Conservation (phyloP, 2,329 filamentous ascomycete genomes). For the Alternaria arbusti region DNA sequence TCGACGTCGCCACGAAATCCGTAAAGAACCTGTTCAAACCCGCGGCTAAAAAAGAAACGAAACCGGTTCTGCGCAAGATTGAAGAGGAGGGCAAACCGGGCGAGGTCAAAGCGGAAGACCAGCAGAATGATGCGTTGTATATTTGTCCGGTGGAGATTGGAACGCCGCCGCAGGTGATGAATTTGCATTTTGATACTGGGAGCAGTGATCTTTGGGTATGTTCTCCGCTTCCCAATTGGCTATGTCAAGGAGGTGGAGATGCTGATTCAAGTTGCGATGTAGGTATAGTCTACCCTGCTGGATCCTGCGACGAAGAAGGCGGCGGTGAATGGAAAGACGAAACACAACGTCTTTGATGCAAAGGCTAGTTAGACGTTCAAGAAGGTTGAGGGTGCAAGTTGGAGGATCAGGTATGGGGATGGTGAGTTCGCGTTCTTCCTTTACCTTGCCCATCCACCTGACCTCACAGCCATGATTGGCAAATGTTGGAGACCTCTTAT, state of each 20-base stretch:
- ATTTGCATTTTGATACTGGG: slow-evolving; percentile 73
- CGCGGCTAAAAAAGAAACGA: neutral
- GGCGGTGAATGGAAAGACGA: slow-evolving; percentile 43
- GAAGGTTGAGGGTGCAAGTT: slow-evolving; percentile 56
- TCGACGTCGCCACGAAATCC: slow-evolving; percentile 14
- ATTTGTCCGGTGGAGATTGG: slow-evolving; percentile 70
- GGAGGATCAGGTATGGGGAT: slow-evolving; percentile 74
- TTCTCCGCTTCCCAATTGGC: neutral
- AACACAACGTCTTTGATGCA: slow-evolving; percentile 63
- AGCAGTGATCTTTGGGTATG: slow-evolving; percentile 71
- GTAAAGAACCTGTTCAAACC: slow-evolving; percentile 22
- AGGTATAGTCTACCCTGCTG: neutral
- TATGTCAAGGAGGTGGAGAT: neutral
- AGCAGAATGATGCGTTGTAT: slow-evolving; percentile 71
- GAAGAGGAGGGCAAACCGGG: slow-evolving; percentile 47
- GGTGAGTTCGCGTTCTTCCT: slow-evolving; percentile 28
- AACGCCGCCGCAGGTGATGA: slow-evolving; percentile 65
- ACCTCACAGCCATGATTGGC: too few species aligned
- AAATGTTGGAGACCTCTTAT: neutral
- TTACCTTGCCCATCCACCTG: neutral
- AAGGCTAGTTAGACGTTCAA: slow-evolving; percentile 67
- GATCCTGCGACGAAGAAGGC: slow-evolving; percentile 58
- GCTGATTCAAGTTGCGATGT: too few species aligned
- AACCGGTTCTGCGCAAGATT: neutral
- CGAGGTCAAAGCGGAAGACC: slow-evolving; percentile 65